Evolutionary conservation across 2,329 filamentous ascomycete species (phyloP), one percentile per base, ranked within the genome.

Genomic region (Aspergillus neotritici): DNA sequence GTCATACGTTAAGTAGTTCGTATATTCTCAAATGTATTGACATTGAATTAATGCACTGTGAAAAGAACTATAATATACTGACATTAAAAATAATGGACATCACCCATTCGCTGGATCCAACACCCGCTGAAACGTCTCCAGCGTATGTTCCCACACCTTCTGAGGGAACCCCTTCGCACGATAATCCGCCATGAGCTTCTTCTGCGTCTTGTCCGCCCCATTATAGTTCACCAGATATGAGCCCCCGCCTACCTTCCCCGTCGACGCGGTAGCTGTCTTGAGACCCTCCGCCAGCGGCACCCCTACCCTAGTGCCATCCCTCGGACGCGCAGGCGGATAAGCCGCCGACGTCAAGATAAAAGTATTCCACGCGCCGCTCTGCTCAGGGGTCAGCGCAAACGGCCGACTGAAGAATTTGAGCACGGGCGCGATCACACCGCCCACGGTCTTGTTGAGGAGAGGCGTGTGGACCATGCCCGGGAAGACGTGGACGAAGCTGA

Each of bases 401-500:
- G 49, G 49, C 15, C 38, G 29, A 6, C 43, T 42, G 15, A 51
- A 30, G 29, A 49, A 32, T 5, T 30, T 16, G 1, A 45, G 4
- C 49, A 43, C 35, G 15, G 53, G 4, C 59, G 60, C 41, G 64
- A 45, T 13, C 65, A 51, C 17, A 58, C 64, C 30, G 61, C 56
- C 4, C 60, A 60, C 8, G 2, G 41, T 43, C 14, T 47, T 46
- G 8, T 47, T 30, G 54, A 58, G 37, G 58, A 73, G 60, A 2
- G 66, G 68, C 1, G 71, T 74, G 40, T 71, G 68, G 15, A 78
- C 73, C 3, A 65, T 47, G 4, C 71, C 70, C 0, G 75, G 74
- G 46, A 63, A 74, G 3, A 68, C 63, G 41, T 78, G 73, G 5
- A 71, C 53, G 56, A 77, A 78, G 6, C 67, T 68, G 0, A 72